Conservation (phyloP, 2,329 filamentous ascomycete species). For the Mycocentrospora acerina region DNA sequence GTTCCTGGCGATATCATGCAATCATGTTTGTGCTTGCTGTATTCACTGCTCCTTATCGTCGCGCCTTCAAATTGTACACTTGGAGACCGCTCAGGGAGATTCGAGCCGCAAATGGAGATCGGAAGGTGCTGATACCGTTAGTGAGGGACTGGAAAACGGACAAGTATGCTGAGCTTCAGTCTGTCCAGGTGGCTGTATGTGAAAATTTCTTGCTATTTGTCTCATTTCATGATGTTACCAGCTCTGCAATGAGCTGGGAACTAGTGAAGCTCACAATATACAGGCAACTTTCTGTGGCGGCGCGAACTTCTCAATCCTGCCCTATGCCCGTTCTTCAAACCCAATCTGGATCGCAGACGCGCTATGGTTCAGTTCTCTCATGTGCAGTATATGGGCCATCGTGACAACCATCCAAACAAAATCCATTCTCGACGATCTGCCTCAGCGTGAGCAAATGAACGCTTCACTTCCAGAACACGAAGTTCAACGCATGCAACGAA, state of each 20-base stretch:
- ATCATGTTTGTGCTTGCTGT: slow-evolving; percentile 6
- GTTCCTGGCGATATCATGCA: slow-evolving; percentile 1
- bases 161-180: slow-evolving; percentile 30
- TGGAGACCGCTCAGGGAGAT: slow-evolving; percentile 29
- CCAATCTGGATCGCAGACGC: slow-evolving; percentile 24
- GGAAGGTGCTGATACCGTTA: slow-evolving; percentile 14
- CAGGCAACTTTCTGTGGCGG: slow-evolving; percentile 32
- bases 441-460: slow-evolving; percentile 19
- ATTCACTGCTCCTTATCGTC: slow-evolving; percentile 28
- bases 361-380: slow-evolving; percentile 26
- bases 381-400: slow-evolving; percentile 31
- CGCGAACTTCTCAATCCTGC: slow-evolving; percentile 23
- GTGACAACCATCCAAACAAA: slow-evolving; percentile 32
- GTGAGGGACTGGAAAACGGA: slow-evolving; percentile 28
- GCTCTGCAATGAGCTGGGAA: too few species aligned
- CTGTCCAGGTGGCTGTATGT: slow-evolving; percentile 28
- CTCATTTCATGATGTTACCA: too few species aligned
- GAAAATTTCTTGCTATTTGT: too few species aligned
- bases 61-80: slow-evolving; percentile 34
- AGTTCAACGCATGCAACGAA: slow-evolving; percentile 18
- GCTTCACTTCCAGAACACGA: slow-evolving; percentile 19
- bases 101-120: slow-evolving; percentile 19
- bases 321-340: slow-evolving; percentile 18
- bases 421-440: slow-evolving; percentile 30
- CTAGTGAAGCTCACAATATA: too few species aligned